Conservation (phyloP, 805 yeast genomes). For the Candida methanosorbosa region DNA sequence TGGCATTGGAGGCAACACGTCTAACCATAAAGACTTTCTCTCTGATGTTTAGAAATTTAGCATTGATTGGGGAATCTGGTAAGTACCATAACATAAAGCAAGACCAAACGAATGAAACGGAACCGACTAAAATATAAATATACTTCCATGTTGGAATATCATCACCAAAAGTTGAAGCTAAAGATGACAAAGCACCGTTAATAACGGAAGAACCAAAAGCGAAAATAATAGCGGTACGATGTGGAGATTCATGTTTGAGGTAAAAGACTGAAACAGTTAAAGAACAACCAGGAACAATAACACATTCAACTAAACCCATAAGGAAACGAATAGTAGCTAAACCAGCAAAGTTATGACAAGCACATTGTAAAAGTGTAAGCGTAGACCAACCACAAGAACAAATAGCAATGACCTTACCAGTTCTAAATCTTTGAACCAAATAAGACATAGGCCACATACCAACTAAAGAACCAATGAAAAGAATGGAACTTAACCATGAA, state of each 20-base stretch:
- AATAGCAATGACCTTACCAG: constrained; percentile 27
- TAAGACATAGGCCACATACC: constrained; percentile 34
- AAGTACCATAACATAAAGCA: constrained; percentile 14
- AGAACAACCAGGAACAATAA: constrained; percentile 45
- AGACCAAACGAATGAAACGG: constrained; percentile 18
- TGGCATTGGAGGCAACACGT: constrained; percentile 8
- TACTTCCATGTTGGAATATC: constrained; percentile 25
- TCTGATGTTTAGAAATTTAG: constrained; percentile 28
- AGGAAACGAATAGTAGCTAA: constrained; percentile 35
- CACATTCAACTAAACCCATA: constrained; percentile 42
- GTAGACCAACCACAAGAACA: constrained; percentile 34
- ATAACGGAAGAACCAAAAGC: constrained; percentile 30
- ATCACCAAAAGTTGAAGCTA: too few relatives aligned
- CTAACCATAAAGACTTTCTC: constrained; percentile 27
- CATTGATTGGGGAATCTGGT: constrained; percentile 44
- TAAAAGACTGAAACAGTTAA: constrained; percentile 48
- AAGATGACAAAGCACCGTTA: constrained; percentile 16
- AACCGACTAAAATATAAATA: constrained; percentile 30
- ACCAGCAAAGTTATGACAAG: constrained; percentile 34
- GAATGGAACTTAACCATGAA: constrained; percentile 43
- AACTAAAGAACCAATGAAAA: constrained; percentile 38
- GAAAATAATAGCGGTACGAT: constrained; percentile 35
- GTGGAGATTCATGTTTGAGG: constrained; percentile 33
- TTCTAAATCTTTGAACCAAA: constrained; percentile 32
- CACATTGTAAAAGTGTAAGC: constrained; percentile 33